Percentiles rank a stretch among this genome's conserved stretches.
Conservation (phyloP, 768 basidiomycete species). For the Leccinellum luteum region DNA sequence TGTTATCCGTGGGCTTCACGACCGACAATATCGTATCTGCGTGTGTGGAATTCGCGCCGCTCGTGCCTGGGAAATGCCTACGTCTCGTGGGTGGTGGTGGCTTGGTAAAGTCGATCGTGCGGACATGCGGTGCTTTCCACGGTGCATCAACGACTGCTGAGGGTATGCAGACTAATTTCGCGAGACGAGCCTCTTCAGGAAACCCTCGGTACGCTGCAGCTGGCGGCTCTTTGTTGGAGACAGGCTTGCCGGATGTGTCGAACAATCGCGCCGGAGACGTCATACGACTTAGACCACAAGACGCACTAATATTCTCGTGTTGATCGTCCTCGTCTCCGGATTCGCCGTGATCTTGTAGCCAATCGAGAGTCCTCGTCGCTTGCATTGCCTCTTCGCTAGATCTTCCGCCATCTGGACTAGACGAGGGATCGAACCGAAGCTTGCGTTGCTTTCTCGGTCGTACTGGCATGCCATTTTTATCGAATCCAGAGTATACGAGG, state of each 20-base stretch:
- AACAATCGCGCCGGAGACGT: background rate
- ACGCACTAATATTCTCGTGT: background rate
- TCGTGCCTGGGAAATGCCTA: constrained; percentile 6
- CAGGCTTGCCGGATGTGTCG: constrained; percentile 11
- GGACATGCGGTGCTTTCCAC: constrained; percentile 5
- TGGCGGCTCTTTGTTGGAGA: background rate
- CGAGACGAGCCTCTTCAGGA: background rate
- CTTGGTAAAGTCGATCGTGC: constrained; percentile 31
- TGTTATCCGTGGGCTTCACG: constrained; percentile 6
- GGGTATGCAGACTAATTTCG: background rate
- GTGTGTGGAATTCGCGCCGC: background rate
- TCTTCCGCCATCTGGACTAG: constrained; percentile 15
- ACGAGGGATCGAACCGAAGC: constrained; percentile 26
- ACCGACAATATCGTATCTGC: constrained; percentile 1
- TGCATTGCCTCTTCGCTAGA: background rate
- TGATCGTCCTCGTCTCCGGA: background rate
- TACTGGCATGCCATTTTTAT: constrained; percentile 29
- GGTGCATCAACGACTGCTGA: background rate
- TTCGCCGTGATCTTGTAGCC: constrained; percentile 1
- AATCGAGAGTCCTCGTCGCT: background rate
- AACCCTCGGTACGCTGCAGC: background rate
- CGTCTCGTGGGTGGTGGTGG: constrained; percentile 11
- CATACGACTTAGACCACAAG: background rate
- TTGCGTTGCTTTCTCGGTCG: constrained; percentile 29
- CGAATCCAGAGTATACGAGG: constrained; percentile 28